Evolutionary conservation across 371 early-diverging fungal genomes (phyloP), one percentile per base, ranked within the genome.

Genomic region (Haplosporangium sp.): DNA sequence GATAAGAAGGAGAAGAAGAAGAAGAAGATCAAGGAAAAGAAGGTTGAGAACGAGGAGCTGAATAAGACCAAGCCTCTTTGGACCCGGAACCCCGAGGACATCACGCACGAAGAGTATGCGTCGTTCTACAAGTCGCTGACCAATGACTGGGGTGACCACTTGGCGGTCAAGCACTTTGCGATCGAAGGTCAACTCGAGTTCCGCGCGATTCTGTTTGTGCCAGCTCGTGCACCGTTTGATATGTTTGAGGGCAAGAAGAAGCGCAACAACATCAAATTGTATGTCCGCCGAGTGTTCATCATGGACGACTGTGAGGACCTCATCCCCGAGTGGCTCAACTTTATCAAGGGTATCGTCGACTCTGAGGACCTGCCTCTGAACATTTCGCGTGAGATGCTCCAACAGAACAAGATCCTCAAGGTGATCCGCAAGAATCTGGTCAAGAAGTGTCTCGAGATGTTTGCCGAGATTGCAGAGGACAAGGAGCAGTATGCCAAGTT

Each of bases 281-380:
- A 95, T 86, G 95, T 95, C 71, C 93, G 94, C 69, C 95, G 96
- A 74, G 98, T 98, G 62, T 96, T 97, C 86, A 96, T 98, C 86
- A 97, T 94, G 90, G 96, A 96, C 83, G 96, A 96, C 86, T 93
- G 95, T 81, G 94, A 94, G 71, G 98, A 96, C 65, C 83, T 94
- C 59, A 93, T 98, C 76, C 98, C 98, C 66, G 96, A 97, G 82
- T 95, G 91, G 89, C 89, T 94, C 74, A 84, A 82, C 75, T 95
- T 93, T 81, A 86, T 94, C 76, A 90, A 90, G 89, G 97, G 97
- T 74, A 90, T 96, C 62, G 95, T 98, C 73, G 94, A 95, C 86
- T 94, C 96, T 73, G 95, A 95, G 89, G 97, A 98, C 85, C 85
- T 98, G 59, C 96, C 98, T 41, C 91, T 98, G 80, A 98, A 97